These are phyloP conservation scores for Ogataea populi-albae DNA, from an alignment of 805 yeast species.

Conservation along the genomic window DNA sequence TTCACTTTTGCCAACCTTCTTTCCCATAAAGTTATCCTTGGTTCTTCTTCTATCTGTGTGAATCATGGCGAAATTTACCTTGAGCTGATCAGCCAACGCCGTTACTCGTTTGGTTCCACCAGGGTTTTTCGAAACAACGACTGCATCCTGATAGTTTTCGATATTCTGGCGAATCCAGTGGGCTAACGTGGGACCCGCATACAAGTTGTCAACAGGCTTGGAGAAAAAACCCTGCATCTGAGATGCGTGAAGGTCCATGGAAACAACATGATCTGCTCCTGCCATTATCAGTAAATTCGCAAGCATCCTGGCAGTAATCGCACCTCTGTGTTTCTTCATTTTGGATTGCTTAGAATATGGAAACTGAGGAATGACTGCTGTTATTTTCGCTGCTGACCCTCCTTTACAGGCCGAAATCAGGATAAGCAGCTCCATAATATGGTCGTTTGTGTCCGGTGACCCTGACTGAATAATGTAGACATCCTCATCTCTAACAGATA, in stretches of 20 bases:
- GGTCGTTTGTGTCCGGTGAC: slow-evolving; percentile 84
- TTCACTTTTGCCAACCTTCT: slow-evolving; percentile 46
- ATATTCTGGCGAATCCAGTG: slow-evolving; percentile 93
- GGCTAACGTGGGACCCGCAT: slow-evolving; percentile 95
- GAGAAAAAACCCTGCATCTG: slow-evolving; percentile 99
- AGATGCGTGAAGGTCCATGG: slow-evolving; percentile 94
- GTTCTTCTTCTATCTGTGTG: slow-evolving; percentile 96
- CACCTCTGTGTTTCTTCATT: slow-evolving; percentile 99
- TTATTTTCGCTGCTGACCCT: slow-evolving; percentile 96
- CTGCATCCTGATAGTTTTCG: slow-evolving; percentile 81
- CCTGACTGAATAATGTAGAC: slow-evolving; percentile 92
- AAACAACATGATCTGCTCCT: slow-evolving; percentile 97
- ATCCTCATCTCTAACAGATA: slow-evolving; percentile 94
- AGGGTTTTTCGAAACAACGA: slow-evolving; percentile 97
- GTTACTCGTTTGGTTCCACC: slow-evolving; percentile 99
- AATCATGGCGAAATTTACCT: slow-evolving; percentile 97
- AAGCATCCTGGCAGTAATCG: slow-evolving; percentile 96
- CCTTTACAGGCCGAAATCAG: slow-evolving; percentile 94
- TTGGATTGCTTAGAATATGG: slow-evolving; percentile 97
- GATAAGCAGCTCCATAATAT: slow-evolving; percentile 92
- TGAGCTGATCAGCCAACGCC: slow-evolving; percentile 93
- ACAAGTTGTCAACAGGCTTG: slow-evolving; percentile 94
- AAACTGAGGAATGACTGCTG: slow-evolving; percentile 95
- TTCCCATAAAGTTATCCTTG: slow-evolving; percentile 51
- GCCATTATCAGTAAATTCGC: slow-evolving; percentile 96